Base-by-base conservation (phyloP, 306 rosid genomes). In the Sophora flavescens region DNA sequence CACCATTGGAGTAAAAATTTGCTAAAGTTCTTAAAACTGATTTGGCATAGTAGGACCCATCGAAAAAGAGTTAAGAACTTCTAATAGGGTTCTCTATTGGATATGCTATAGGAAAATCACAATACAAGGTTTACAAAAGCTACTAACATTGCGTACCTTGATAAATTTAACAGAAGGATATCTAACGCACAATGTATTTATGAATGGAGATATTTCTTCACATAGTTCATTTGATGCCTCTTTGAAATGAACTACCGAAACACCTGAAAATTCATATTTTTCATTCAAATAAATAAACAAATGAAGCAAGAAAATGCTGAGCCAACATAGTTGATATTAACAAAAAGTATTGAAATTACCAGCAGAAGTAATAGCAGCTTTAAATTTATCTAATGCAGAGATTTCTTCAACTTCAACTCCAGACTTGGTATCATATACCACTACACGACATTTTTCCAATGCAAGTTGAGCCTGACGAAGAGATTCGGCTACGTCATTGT, bases 401-500 rank as follows among this genome's bases (percentile, higher is more conserved):
- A 93, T 77, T 77, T 89, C 89, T 84, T 91, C 97, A 61, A 93
- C 98, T 86, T 91, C 96, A 52, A 87, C 92, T 42, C 91, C 91
- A 61, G 80, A 86, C 80, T 80, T 85, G 48, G 75, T 81, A 70
- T 78, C 76, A 47, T 80, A 63, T 42, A 78, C 85, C 76, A 72
- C 80, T 35, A 77, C 87, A 11, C 69, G 82, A 78, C 86, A 90
- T 79, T 83, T 86, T 82, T 84, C 89, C 77, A 91, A 80, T 10
- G 88, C 87, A 50, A 80, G 63, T 76, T 81, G 88, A 70, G 98
- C 98, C 66, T 76, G 85, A 14, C 85, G 83, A 28, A 93, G 92
- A 60, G 91, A 87, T 68, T 91, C 91, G 1, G 89, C 80, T 78
- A 93, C 98, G 76, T 88, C 96, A 17, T 56, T 82, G 81, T 91